Evolutionary conservation across 805 yeast species (phyloP), one percentile per base, ranked within the genome.

Genomic region (Lipomyces sp.): DNA sequence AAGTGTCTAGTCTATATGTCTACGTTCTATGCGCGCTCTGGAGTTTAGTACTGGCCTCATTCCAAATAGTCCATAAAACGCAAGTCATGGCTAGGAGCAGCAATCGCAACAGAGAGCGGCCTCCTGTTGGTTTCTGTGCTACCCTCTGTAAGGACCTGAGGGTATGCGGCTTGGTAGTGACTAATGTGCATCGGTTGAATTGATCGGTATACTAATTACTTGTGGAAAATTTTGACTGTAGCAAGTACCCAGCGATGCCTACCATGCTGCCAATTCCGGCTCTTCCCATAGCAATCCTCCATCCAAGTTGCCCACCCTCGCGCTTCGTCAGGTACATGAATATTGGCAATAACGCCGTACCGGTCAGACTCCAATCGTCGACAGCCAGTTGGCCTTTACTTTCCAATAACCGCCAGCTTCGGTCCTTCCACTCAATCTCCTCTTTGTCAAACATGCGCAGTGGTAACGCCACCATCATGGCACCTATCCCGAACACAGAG

Each of bases 381-480:
- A 48, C 53, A 48, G 53, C 29, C 53, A 48, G 11, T 18, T 48
- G 53, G 53, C 53, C 53, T 10, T 48, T 48, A 24, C 13, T 48
- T n/a, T 48, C 53, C 53, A 48, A 18, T 24, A 48, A 48, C 6
- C 53, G 53, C 53, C 53, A 48, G 53, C 53, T 48, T 15, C 53
- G 53, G 15, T 48, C 53, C 53, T n/a, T 48, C 53, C 53, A 48
- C 53, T 48, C 53, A 48, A 48, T 48, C 29, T 48, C 53, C 29
- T 15, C 15, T 24, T 48, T 48, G 53, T 5, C 53, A 15, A 3
- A 50, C 54, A 50, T 50, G 11, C 7, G 3, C 32, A 50, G 33
- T 24, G 54, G 54, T 15, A 50, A 50, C 54, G 7, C 33, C 24
- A 50, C 54, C 54, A 18, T 5, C 54, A 50, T 50, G 5, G 33